These are phyloP conservation scores for Catunica adiposa DNA, from an alignment of 2,329 filamentous ascomycete species.

Conservation along the genomic window DNA sequence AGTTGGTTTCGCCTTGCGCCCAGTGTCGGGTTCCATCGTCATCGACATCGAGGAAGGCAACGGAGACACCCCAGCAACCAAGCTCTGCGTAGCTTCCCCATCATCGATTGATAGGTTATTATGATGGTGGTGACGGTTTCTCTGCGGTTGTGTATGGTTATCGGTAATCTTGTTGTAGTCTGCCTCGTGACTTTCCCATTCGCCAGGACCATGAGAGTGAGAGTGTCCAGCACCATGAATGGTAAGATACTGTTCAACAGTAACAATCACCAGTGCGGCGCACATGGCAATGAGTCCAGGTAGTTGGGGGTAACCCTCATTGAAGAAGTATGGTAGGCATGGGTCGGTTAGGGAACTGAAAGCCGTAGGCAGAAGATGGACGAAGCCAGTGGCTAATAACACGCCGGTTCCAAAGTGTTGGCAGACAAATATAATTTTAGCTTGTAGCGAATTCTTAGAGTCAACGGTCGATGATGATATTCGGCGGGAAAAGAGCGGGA, in stretches of 20 bases:
- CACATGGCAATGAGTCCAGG: constrained; percentile 70
- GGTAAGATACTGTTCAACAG: constrained; percentile 78
- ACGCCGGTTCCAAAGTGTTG: constrained; percentile 71
- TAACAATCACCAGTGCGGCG: constrained; percentile 65
- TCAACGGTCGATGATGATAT: constrained; percentile 18
- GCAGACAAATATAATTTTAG: constrained; percentile 46
- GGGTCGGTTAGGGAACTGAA: constrained; percentile 51
- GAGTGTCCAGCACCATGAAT: constrained; percentile 47
- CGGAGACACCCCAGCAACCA: constrained; percentile 43
- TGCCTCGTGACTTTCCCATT: constrained; percentile 31
- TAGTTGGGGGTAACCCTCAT: constrained; percentile 59
- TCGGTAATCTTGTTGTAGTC: constrained; percentile 10
- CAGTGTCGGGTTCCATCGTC: constrained; percentile 18
- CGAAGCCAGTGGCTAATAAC: constrained; percentile 72
- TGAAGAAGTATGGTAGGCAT: constrained; percentile 66
- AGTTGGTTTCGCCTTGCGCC: neutral
- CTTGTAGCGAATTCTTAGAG: constrained; percentile 23
- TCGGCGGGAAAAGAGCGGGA: constrained; percentile 47
- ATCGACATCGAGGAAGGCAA: constrained; percentile 31
- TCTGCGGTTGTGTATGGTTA: constrained; percentile 11
- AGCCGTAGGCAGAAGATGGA: constrained; percentile 55
- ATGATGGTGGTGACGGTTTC: constrained; percentile 25
- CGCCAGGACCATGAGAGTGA: constrained; percentile 34
- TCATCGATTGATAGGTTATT: constrained; percentile 35
- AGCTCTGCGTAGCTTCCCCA: constrained; percentile 33